phyloP scores from a whole-genome alignment of 1,284 basidiomycete species.

The Xerocomus minutiporus region DNA sequence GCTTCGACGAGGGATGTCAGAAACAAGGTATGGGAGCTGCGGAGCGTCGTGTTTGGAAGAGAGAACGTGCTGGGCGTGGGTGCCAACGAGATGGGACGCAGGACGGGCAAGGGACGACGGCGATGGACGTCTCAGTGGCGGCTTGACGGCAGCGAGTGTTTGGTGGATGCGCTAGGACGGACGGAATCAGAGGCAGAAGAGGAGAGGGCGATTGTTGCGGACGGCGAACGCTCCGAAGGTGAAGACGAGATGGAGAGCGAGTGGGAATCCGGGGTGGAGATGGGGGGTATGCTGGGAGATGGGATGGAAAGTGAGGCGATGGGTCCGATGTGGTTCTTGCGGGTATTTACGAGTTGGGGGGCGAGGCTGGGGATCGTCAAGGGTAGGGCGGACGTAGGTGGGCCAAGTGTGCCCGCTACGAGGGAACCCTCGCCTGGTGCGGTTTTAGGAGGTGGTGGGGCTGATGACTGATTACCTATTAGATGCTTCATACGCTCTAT shows the following conservation, averaged over 20 bases:
- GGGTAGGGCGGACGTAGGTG: slow-evolving; percentile 18
- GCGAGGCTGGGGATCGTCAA: slow-evolving; percentile 38
- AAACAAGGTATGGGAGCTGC: slow-evolving; percentile 55
- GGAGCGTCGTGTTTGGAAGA: slow-evolving; percentile 40
- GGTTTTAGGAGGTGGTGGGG: background rate
- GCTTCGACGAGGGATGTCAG: slow-evolving; percentile 58
- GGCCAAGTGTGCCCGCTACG: slow-evolving; percentile 17
- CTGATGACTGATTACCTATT: background rate
- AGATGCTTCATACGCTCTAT: background rate
- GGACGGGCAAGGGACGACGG: slow-evolving; percentile 17
- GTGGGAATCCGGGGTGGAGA: slow-evolving; percentile 18
- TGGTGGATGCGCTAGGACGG: slow-evolving; percentile 63
- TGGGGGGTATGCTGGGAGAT: slow-evolving; percentile 16
- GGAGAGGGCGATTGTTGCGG: slow-evolving; percentile 40
- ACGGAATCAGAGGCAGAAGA: slow-evolving; percentile 75
- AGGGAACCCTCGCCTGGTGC: slow-evolving; percentile 23
- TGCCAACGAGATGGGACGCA: slow-evolving; percentile 19
- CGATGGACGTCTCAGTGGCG: slow-evolving; percentile 54
- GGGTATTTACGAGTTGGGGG: slow-evolving; percentile 72
- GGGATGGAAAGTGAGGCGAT: slow-evolving; percentile 48
- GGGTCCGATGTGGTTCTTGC: slow-evolving; percentile 69
- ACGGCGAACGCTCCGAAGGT: slow-evolving; percentile 24
- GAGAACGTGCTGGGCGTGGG: slow-evolving; percentile 21
- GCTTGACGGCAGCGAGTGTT: slow-evolving; percentile 53
- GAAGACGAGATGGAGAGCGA: slow-evolving; percentile 38